Evolutionary conservation across 2,329 filamentous ascomycete species (phyloP), one percentile per base, ranked within the genome.

Genomic region (Biscogniauxia sp.): DNA sequence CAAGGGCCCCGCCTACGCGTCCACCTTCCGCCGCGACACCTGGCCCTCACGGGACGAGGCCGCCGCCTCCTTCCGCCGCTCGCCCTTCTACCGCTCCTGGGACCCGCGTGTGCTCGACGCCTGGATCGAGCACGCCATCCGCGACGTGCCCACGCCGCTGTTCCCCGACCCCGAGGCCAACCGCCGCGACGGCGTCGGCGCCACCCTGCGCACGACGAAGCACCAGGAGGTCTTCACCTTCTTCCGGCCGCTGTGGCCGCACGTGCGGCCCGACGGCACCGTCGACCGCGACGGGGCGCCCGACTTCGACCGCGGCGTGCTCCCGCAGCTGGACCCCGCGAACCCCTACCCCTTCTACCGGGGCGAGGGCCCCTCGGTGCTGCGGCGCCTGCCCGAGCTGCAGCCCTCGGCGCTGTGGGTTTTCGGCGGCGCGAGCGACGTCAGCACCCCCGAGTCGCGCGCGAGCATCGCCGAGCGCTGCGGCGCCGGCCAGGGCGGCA

Each of bases 181-280:
- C 15, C 75, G 76, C 15, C 70, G 70, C 13, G 55, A 64, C 56
- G 72, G 72, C 20, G 75, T 76, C 17, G 76, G 81, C 37, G 88
- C 93, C 0, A 94, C 92, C 0, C 81, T 95, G 2, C 84, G 85
- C 1, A 98, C 94, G 0, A 89, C 92, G 0, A 92, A 93, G 69
- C 90, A 96, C 74, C 92, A 97, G 72, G 92, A 96, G 78, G 90
- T 95, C 59, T 88, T 92, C 70, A 92, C 88, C 1, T 95, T 89
- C 73, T 76, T 91, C 64, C 84, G 90, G 0, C 84, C 87, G 0
- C 84, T 84, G 61, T 85, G 76, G 73, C 75, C 77, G 7, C 79
- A 78, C 63, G 73, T 77, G 54, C 75, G 78, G 62, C 56, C 69
- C 0, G 64, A 74, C 4, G 79, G 77, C 20, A 72, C 82, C 28